phyloP scores from a whole-genome alignment of 1,284 basidiomycete genomes.

The Malassezia yamatoensis region DNA sequence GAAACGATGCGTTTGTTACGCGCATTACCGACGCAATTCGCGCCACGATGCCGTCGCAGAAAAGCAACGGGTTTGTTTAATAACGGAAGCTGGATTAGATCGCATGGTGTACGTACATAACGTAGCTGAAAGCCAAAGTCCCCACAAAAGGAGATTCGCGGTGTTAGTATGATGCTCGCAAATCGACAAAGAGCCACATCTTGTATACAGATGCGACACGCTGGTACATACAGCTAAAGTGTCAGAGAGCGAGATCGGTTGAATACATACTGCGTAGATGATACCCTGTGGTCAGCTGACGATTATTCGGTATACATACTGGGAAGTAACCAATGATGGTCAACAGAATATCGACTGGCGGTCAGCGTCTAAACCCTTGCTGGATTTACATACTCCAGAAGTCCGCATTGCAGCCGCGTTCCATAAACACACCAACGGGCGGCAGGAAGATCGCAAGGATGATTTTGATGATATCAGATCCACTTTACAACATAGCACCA shows the following conservation, averaged over 20 bases:
- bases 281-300: conserved; percentile 8
- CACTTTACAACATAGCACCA: neutral
- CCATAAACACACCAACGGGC: conserved; percentile 30
- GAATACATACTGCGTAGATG: conserved; percentile 17
- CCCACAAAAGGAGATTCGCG: neutral
- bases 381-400: conserved; percentile 14
- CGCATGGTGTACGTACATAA: conserved; percentile 9
- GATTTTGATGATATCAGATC: conserved; percentile 20
- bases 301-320: neutral
- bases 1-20: no score
- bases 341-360: conserved; percentile 13
- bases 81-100: neutral
- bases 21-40: neutral
- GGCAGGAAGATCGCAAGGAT: conserved; percentile 26
- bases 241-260: no score
- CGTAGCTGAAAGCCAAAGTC: conserved; percentile 6
- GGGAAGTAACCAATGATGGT: conserved; percentile 16
- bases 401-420: conserved; percentile 22
- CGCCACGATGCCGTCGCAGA: neutral
- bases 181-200: neutral
- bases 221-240: neutral
- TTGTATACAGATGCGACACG: conserved; percentile 2
- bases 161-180: conserved; percentile 5
- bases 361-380: neutral
- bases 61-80: neutral